Evolutionary conservation across 495 filamentous ascomycete species (phyloP), one percentile per base, ranked within the genome.

Genomic region (Hamigera avellanea): DNA sequence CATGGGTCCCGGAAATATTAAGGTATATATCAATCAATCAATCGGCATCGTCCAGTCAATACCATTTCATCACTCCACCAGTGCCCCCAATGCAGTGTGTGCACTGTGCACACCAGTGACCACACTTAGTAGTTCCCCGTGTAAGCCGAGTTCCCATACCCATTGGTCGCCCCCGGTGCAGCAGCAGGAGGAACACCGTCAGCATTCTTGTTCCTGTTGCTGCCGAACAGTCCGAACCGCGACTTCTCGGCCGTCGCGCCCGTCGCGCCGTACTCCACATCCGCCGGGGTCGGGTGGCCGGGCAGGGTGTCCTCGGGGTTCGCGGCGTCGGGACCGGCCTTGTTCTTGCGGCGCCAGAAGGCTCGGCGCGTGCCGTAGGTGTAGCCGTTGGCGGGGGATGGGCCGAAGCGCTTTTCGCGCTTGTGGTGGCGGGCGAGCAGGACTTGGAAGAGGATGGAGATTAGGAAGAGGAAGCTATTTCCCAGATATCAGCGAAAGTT

Each of bases 381-480:
- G 64, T 88, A 87, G 53, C 73, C 67, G 67, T 87, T 89, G 35
- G 71, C 66, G 6, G 84, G 83, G 41, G 74, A 71, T 16, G 86
- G 83, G 26, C 82, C 84, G 63, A 78, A 86, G 33, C 80, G 75
- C 58, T 80, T 80, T 64, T 91, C 82, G 49, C 79, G 78, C 50
- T 76, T 72, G 61, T 81, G 81, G 54, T 84, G 66, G 39, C 78
- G 78, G 46, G 71, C 70, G 12, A 85, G 67, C 14, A 69, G 56
- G 38, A 80, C 35, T 50, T 85, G 80, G 43, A 81, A 58, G 32
- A 74, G 44, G 44, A 73, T 71, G 26, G 80, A 77, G 50, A 81
- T 48, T 36, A 77, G 39, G 69, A 83, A 86, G 54, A 86, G 72
- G 59, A 78, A 45, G 23, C 80, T 84, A 33, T 30, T 31, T 10